These are phyloP conservation scores for Verticillium albo-atrum DNA, from an alignment of 2,329 filamentous ascomycete genomes.

Conservation along the genomic window DNA sequence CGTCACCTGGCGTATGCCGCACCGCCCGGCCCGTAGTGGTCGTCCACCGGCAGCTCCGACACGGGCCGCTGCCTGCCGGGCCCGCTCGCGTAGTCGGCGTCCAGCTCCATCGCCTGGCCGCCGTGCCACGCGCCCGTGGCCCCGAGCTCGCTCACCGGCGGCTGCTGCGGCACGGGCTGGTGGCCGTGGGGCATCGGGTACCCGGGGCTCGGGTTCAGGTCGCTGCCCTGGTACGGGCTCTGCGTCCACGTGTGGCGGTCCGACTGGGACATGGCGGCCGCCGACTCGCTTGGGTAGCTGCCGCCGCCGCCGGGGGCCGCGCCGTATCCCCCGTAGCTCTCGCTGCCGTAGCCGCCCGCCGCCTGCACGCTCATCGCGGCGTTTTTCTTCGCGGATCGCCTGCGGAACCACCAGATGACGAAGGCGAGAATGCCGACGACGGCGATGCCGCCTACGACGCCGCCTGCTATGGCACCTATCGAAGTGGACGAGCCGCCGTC, in stretches of 20 bases:
- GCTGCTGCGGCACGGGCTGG: not conserved
- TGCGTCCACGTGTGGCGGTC: not conserved
- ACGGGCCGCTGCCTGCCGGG: not conserved
- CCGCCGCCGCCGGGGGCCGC: not conserved
- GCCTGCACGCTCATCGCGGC: not conserved
- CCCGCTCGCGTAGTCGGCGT: not conserved
- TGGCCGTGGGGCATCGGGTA: not conserved
- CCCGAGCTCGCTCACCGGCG: not conserved
- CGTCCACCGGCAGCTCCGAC: not conserved
- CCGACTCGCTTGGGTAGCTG: not conserved
- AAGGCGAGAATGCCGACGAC: not conserved
- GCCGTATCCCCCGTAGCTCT: not conserved
- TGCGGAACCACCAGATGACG: not conserved
- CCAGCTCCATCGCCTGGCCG: not conserved
- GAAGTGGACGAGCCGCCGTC: not conserved
- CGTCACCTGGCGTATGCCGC: not conserved
- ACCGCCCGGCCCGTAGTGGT: not conserved
- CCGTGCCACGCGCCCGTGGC: not conserved
- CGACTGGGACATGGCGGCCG: not conserved
- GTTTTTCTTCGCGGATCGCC: not conserved
- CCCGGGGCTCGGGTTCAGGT: not conserved
- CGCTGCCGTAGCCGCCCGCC: not conserved
- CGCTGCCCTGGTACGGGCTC: not conserved
- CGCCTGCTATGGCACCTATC: not conserved
- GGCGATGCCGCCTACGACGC: not conserved